These are phyloP conservation scores for Mortierella sp. DNA, from an alignment of 371 early-diverging fungal species.

Conservation along the genomic window DNA sequence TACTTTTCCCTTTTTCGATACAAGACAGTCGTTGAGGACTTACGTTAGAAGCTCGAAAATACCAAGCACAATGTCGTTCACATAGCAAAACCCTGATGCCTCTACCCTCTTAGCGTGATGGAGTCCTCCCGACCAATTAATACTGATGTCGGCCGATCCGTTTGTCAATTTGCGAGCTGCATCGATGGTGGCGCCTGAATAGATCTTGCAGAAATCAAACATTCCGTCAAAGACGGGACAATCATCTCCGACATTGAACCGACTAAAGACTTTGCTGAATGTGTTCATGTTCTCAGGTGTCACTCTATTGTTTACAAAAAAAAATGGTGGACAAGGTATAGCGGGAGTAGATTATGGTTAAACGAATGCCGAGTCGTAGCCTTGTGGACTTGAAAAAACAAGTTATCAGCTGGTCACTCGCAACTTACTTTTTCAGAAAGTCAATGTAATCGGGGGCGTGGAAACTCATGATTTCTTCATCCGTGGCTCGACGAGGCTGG, in stretches of 20 bases:
- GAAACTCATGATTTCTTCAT: conserved; percentile 97
- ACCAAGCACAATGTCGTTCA: conserved; percentile 98
- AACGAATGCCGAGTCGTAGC: conserved; percentile 18
- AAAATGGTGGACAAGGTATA: not conserved
- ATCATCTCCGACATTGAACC: conserved; percentile 96
- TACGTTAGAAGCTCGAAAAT: conserved; percentile 93
- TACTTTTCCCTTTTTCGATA: conserved; percentile 84
- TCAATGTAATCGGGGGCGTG: conserved; percentile 99
- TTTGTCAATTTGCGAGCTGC: conserved; percentile 94
- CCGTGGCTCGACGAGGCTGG: conserved; percentile 77
- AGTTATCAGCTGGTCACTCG: not conserved
- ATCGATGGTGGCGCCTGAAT: conserved; percentile 95
- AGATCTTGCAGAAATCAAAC: conserved; percentile 96
- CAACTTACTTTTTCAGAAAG: conserved; percentile 74
- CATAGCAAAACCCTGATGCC: conserved; percentile 99
- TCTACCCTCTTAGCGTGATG: conserved; percentile 98
- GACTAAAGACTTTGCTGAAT: conserved; percentile 75
- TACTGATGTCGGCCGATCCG: conserved; percentile 94
- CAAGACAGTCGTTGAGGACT: conserved; percentile 98
- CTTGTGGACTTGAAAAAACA: conserved; percentile 82
- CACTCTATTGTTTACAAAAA: conserved; percentile 59
- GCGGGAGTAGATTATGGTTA: not conserved
- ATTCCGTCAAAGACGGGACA: conserved; percentile 99
- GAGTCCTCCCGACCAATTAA: conserved; percentile 99
- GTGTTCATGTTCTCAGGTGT: conserved; percentile 91